Evolutionary conservation across 2,329 filamentous ascomycete species (phyloP), one percentile per base, ranked within the genome.

Genomic region (Aureobasidium leucospermi): DNA sequence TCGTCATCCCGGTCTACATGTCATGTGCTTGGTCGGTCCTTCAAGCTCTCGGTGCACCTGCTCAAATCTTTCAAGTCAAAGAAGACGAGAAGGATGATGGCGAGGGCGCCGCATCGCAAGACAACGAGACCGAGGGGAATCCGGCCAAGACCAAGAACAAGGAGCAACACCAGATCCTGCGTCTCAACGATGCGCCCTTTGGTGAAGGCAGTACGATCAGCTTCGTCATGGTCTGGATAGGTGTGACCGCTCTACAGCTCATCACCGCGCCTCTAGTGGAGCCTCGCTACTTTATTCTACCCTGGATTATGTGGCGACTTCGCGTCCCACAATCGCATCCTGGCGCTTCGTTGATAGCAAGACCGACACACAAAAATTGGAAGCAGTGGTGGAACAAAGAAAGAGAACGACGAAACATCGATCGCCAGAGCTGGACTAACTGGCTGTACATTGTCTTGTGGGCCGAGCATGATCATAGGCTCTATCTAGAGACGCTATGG

Each of bases 261-360:
- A 76, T 96, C 58, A 94, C 90, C 0, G 92, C 94, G 0, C 92
- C 94, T 0, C 81, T 99, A 0, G 93, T 99, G 9, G 94, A 99
- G 72, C 94, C 94, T 13, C 84, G 94, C 13, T 99, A 99, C 73
- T 96, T 96, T 72, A 95, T 99, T 69, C 80, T 96, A 11, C 92
- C 93, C 0, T 99, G 91, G 90, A 82, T 96, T 8, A 85, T 96
- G 67, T 97, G 92, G 90, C 82, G 94, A 0, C 75, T 97, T 7
- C 82, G 95, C 67, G 75, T 95, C 0, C 90, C 90, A 0, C 64
- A 61, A 38, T 32, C 58, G 11, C 39, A 51, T 9, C 47, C 59
- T 11, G 60, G 55, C 6, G 60, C 57, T 11, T 53, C 61, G 1
- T 11, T 58, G 2, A 58, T 46, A 8, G 16, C 31, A 1, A 38